Base-by-base conservation (phyloP, 176 grass and related monocot species). In the Typha latifolia region DNA sequence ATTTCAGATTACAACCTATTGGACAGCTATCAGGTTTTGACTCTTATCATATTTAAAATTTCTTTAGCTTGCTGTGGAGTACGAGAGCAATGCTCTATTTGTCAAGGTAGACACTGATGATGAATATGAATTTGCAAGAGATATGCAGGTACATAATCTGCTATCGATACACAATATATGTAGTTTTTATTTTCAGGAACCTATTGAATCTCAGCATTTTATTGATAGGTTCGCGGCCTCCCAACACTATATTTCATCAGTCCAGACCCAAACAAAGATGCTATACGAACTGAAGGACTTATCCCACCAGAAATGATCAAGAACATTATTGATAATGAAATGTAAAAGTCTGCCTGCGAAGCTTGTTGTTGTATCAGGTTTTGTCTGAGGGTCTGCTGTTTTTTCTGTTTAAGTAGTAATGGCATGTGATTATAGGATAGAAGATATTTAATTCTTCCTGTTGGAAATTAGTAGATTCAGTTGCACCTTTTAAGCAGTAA, bases 241-340 rank as follows among this genome's bases (percentile, higher is more conserved):
- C 83, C 86, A 0, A 92, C 94, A 4, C 43, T 97, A 53, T 97
- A 97, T 76, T 95, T 95, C 78, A 90, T 95, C 47, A 95, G 83
- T 67, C 78, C 83, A 63, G 78, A 95, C 16, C 74, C 79, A 21
- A 79, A 76, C 62, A 95, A 95, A 72, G 74, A 86, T 6, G 90
- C 80, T 14, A 82, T 95, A 72, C 74, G 86, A 15, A 95, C 83
- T 0, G 86, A 95, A 82, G 86, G 86, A 14, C 62, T 95, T 64
- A 76, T 90, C 70, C 90, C 86, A 24, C 59, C 78, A 14, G 73
- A 76, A 32, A 84, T 89, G 85, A 86, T 86, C 47, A 89, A 71
- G 48, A 88, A 84, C 55, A 92, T 97, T 20, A 83, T 97, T 20
- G 85, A 97, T 31, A 87, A 90, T 20, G 89, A 93, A 72, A 57